Percentiles rank a stretch among this genome's conserved stretches.
These are phyloP conservation scores for Eucalyptus caleyi DNA, from an alignment of 345 rosid species.

Conservation along the genomic window DNA sequence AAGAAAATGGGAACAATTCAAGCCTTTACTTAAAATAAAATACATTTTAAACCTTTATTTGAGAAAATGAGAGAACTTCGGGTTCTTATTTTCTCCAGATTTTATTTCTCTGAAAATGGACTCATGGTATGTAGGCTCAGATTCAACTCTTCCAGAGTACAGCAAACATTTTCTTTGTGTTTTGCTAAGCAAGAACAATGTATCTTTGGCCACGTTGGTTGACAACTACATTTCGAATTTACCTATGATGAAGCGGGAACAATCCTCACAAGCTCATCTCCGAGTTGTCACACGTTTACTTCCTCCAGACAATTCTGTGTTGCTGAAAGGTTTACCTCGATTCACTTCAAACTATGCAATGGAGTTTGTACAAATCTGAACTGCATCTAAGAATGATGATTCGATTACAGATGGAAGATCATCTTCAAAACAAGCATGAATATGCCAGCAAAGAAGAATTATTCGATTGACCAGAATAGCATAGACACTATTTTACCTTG, in stretches of 20 bases:
- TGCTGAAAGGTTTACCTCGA: background rate
- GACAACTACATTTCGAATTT: background rate
- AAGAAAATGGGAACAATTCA: accelerated
- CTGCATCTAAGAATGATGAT: background rate
- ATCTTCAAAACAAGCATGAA: background rate
- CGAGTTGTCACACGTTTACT: background rate
- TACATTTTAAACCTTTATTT: too few species aligned
- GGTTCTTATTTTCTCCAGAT: too few species aligned
- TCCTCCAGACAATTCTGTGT: background rate
- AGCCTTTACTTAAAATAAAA: too few species aligned
- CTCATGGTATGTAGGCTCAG: background rate
- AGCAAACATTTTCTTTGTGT: background rate
- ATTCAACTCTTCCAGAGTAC: background rate
- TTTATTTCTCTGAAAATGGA: background rate
- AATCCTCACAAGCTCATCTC: background rate
- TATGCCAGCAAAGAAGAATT: background rate
- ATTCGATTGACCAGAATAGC: background rate
- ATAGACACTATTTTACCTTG: background rate
- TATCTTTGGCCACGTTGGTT: background rate
- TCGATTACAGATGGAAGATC: background rate
- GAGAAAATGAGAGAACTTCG: too few species aligned
- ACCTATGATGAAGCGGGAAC: background rate
- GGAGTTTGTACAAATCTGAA: background rate
- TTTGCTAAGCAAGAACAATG: background rate
- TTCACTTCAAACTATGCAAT: background rate